These are phyloP conservation scores for Sugiyamaella paludigena DNA, from an alignment of 1,139 yeast genomes.

Conservation along the genomic window DNA sequence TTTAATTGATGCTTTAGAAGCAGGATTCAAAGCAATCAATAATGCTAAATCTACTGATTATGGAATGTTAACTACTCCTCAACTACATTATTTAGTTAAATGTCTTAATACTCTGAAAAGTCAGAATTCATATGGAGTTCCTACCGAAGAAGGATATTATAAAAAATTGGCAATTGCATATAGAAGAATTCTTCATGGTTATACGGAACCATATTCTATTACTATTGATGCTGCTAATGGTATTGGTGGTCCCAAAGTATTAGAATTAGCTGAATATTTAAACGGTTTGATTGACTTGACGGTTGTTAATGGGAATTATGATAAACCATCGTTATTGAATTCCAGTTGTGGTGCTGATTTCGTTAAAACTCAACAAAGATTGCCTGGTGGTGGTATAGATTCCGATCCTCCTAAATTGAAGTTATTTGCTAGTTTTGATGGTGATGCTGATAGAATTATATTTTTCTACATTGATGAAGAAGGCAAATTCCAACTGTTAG, in stretches of 20 bases:
- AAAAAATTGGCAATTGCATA: constrained; percentile 55
- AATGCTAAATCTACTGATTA: constrained; percentile 52
- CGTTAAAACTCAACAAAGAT: constrained; percentile 82
- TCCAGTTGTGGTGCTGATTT: constrained; percentile 91
- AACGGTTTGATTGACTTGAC: constrained; percentile 41
- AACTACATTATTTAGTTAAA: constrained; percentile 83
- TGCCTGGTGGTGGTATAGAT: constrained; percentile 62
- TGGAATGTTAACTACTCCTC: constrained; percentile 87
- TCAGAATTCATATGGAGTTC: constrained; percentile 53
- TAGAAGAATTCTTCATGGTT: constrained; percentile 38
- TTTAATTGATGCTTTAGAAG: constrained; percentile 60
- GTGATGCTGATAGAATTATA: constrained; percentile 95
- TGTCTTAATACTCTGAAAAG: constrained; percentile 55
- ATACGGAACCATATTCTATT: constrained; percentile 40
- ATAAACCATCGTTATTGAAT: constrained; percentile 60
- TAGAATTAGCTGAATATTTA: constrained; percentile 46
- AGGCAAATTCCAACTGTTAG: constrained; percentile 63
- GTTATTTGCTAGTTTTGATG: constrained; percentile 85
- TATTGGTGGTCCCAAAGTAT: constrained; percentile 81
- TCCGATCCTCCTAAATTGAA: constrained; percentile 31
- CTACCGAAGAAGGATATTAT: constrained; percentile 71
- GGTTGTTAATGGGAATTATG: constrained; percentile 60
- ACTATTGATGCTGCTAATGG: constrained; percentile 93
- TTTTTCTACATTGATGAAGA: constrained; percentile 63
- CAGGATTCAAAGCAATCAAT: constrained; percentile 56